Base-by-base conservation (phyloP, 257 asterid species). In the Nicotiana otophora region DNA sequence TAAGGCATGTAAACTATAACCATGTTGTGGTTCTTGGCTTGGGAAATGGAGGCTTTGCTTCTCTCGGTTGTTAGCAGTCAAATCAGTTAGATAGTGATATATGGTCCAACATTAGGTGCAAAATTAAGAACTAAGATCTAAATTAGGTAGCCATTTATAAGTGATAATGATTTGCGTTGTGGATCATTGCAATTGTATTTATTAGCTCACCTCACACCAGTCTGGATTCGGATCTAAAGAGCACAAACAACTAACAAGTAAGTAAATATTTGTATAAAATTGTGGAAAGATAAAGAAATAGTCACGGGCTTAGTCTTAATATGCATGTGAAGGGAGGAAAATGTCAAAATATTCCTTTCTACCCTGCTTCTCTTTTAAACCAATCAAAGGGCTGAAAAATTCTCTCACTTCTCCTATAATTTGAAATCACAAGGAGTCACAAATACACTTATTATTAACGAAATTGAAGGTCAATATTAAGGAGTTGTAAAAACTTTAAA, bases 181-280 rank as follows among this genome's bases (percentile, higher is more conserved):
- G 79, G 79, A 74, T 74, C 79, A 74, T 74, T 46, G 39, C 79
- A 23, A 15, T 74, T 74, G 63, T 26, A 75, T 75, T 75, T 75
- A 75, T 75, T 75, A 26, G 42, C 26, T 48, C 80, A 75, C 80
- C 63, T 75, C 80, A 75, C 12, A 74, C 30, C 80, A 48, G 39
- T 74, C 80, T 74, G 9, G 63, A 51, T 75, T 2, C 63, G 55
- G 42, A 75, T 75, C 26, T 51, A 51, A 72, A 70, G 2, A 46
- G 36, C 46, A 72, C 61, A 72, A 72, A 75, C 63, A 51, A 75
- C 10, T 23, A 46, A 69, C 63, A 75, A 75, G 19, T 23, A 46
- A 69, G 5, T 68, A 69, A 34, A 34, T 20, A 6, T 12, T 3
- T 23, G 17, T 75, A 75, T 51, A 51, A 75, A 48, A 48, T 46